These are phyloP conservation scores for Ananas comosus DNA, from an alignment of 176 grass and related monocot genomes.

Conservation along the genomic window DNA sequence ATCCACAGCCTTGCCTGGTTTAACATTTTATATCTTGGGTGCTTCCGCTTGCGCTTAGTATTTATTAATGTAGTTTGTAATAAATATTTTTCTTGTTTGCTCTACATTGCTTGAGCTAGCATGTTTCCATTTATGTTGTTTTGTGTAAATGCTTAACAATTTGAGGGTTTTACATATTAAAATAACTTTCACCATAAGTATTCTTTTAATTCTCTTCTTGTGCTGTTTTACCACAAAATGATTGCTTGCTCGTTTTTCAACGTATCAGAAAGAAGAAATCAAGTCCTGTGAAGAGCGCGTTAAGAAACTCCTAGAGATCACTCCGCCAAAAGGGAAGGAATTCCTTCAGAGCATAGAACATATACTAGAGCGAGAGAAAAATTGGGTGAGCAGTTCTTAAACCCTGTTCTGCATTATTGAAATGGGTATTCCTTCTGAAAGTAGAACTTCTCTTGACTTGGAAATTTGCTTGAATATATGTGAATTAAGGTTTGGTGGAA, in stretches of 20 bases:
- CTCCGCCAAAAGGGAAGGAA: slow-evolving; percentile 92
- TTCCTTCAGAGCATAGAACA: slow-evolving; percentile 94
- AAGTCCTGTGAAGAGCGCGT: slow-evolving; percentile 82
- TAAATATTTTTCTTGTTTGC: no score
- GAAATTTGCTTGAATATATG: background rate
- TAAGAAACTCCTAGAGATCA: slow-evolving; percentile 85
- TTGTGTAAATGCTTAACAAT: background rate
- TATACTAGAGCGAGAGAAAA: slow-evolving; percentile 95
- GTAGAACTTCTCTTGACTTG: background rate
- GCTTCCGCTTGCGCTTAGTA: no score
- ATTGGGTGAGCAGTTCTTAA: slow-evolving; percentile 48
- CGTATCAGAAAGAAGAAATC: slow-evolving; percentile 88
- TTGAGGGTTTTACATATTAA: no score
- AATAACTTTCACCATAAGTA: no score
- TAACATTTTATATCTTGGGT: background rate
- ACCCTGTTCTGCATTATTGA: background rate
- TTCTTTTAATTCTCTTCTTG: background rate
- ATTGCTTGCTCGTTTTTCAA: slow-evolving; percentile 1
- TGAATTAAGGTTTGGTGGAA: slow-evolving; percentile 93
- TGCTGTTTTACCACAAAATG: slow-evolving; percentile 6
- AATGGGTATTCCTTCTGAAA: background rate
- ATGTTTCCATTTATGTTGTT: background rate
- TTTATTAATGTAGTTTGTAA: no score
- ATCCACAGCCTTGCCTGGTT: background rate
- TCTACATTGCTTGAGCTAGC: no score